Base-by-base conservation (phyloP, 192 early-diverging fungal genomes). In the Gaertneriomyces sp. region DNA sequence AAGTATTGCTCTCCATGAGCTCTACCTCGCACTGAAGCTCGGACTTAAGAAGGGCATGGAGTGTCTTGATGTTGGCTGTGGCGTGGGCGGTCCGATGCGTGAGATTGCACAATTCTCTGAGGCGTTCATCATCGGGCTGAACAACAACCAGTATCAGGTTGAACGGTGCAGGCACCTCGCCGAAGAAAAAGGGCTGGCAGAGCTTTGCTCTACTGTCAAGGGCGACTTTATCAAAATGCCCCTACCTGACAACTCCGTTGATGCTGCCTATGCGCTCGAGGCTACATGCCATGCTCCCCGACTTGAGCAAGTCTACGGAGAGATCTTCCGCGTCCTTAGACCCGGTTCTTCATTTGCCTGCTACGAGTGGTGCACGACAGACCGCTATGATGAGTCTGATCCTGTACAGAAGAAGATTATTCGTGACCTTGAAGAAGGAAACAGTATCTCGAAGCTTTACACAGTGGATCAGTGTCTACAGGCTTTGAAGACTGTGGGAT, bases 101-200 rank as follows among this genome's bases (percentile, higher is more conserved):
- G 94, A 98, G 62, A 93, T 95, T 68, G 83, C 88, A 52, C 83
- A 88, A 60, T 91, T 96, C 62, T 87, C 89, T 16, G 93, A 90
- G 11, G 90, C 93, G 33, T 85, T 89, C 59, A 81, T 98, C 53
- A 90, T 88, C 4, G 94, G 95, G n/a, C 74, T 98, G 42, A 98
- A 98, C 79, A 98, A 96, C 85, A 98, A 98, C 75, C 88, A 90
- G 45, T 93, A 96, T 68, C 95, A 98, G 77, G 87, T 96, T 60
- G 71, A 87, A 45, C 84, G 93, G 12, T 91, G 89, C 47, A 72
- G 72, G 25, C 80, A 86, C 47, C 90, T 94, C 60, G 88, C 91
- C 44, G 74, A 76, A 58, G 85, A 84, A 69, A 71, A 77, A 50
- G 85, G 88, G 38, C 83, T 95, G 39, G 75, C 85, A 8, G 59